A percentile compares a stretch with the other conserved stretches of the same genome.
Conservation (phyloP, 2,329 filamentous ascomycete genomes). For the Alternaria arborescens region DNA sequence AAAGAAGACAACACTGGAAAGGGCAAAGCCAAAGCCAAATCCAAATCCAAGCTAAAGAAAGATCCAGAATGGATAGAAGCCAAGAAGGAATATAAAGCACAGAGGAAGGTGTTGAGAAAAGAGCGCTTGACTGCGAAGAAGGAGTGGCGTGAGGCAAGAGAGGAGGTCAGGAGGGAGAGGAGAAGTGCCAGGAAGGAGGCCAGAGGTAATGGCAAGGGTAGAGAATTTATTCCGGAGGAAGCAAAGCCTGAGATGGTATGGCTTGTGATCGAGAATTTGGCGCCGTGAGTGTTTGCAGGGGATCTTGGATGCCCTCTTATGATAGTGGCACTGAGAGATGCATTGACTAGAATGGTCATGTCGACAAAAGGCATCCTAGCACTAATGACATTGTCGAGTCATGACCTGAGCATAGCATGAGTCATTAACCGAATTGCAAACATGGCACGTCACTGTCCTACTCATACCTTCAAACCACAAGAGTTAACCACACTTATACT, state of each 20-base stretch:
- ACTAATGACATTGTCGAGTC: neutral
- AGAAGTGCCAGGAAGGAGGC: constrained; percentile 1
- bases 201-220: neutral
- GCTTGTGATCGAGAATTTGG: constrained; percentile 45
- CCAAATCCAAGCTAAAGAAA: constrained; percentile 33
- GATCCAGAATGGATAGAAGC: constrained; percentile 31
- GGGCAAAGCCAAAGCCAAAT: constrained; percentile 24
- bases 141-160: constrained; percentile 26
- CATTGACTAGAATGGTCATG: neutral
- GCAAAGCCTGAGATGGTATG: constrained; percentile 32
- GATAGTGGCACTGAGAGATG: neutral
- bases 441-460: neutral
- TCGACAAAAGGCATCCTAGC: neutral
- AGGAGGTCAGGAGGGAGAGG: constrained; percentile 6
- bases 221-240: neutral
- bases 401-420: neutral
- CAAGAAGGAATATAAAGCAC: constrained; percentile 34
- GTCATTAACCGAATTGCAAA: neutral
- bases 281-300: neutral
- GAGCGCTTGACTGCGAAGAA: constrained; percentile 22
- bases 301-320: neutral
- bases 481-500: neutral
- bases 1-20: neutral
- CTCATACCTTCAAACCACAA: neutral
- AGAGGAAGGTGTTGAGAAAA: constrained; percentile 30